Percentiles rank a stretch among this genome's conserved stretches.
phyloP scores from a whole-genome alignment of 106 monocot genomes.

The Apostasia shenzhenica region DNA sequence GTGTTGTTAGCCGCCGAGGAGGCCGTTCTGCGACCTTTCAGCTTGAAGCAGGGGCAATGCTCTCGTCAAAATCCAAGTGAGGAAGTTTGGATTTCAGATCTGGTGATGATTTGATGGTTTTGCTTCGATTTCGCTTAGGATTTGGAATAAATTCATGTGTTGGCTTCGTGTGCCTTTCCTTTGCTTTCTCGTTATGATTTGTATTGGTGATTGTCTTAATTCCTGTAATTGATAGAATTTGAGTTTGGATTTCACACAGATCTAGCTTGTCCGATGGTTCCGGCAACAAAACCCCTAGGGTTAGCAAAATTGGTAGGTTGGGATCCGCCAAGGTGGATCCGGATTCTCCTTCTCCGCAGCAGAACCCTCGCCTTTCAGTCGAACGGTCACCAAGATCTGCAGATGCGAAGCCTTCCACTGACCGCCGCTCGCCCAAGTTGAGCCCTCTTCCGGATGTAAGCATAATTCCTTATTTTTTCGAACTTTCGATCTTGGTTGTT shows the following conservation, averaged over 20 bases:
- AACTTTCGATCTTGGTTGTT: not conserved
- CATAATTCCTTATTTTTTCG: not conserved
- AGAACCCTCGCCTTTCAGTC: not conserved
- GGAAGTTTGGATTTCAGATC: not conserved
- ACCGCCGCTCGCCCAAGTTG: constrained; percentile 16
- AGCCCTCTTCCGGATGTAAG: constrained; percentile 35
- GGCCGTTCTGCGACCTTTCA: too few species aligned
- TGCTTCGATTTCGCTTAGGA: too few species aligned
- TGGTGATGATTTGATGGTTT: not conserved
- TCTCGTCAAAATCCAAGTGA: constrained; percentile 5
- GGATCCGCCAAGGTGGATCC: not conserved
- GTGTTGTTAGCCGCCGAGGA: too few species aligned
- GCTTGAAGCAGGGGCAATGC: not conserved
- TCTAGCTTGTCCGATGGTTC: not conserved
- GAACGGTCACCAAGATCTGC: constrained; percentile 1
- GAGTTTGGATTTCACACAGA: not conserved
- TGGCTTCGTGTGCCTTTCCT: not conserved
- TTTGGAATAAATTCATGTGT: too few species aligned
- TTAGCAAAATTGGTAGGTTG: constrained; percentile 1
- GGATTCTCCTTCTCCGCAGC: constrained; percentile 4
- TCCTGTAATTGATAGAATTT: not conserved
- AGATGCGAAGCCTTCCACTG: constrained; percentile 21
- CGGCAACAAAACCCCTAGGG: not conserved
- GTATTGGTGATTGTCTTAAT: not conserved
- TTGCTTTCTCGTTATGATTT: not conserved